Conservation (phyloP, 2,329 filamentous ascomycete species). For the Colletotrichum neosansevieriae region DNA sequence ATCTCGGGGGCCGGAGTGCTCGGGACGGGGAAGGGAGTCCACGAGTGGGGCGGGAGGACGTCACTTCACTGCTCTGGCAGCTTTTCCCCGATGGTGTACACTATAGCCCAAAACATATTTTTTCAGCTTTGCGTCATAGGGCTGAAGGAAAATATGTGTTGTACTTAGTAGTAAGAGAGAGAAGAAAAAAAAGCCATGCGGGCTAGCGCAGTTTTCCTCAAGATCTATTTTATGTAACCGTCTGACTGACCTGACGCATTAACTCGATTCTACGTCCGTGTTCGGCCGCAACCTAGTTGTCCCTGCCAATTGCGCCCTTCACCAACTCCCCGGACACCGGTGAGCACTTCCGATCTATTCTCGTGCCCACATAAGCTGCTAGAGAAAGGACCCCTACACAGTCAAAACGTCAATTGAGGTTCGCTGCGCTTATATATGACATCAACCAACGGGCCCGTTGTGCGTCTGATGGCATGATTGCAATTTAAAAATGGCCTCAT, state of each 20-base stretch:
- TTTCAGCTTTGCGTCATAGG: slow-evolving; percentile 14
- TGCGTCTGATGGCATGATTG: slow-evolving; percentile 23
- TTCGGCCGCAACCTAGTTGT: slow-evolving; percentile 15
- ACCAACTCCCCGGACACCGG: slow-evolving; percentile 28
- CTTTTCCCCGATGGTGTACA: neutral
- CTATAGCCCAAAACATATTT: slow-evolving; percentile 3
- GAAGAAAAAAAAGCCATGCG: neutral
- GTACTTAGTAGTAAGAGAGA: slow-evolving; percentile 3
- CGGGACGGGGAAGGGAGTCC: slow-evolving; percentile 11
- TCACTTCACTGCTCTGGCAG: slow-evolving; percentile 12
- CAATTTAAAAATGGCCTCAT: slow-evolving; percentile 36
- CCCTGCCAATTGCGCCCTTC: slow-evolving; percentile 14
- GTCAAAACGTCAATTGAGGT: neutral
- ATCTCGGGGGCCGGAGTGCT: slow-evolving; percentile 21
- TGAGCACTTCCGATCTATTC: slow-evolving; percentile 25
- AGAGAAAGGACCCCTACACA: neutral
- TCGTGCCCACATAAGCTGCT: slow-evolving; percentile 26
- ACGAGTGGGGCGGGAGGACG: slow-evolving; percentile 8
- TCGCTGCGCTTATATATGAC: slow-evolving; percentile 14
- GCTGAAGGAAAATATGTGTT: slow-evolving; percentile 2
- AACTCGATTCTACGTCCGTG: neutral
- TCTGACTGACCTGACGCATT: slow-evolving; percentile 4
- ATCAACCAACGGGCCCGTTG: slow-evolving; percentile 11
- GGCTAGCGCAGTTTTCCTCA: neutral
- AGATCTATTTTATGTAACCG: neutral